Conservation (phyloP, 2,329 filamentous ascomycete genomes). For the Colletotrichum sp. region DNA sequence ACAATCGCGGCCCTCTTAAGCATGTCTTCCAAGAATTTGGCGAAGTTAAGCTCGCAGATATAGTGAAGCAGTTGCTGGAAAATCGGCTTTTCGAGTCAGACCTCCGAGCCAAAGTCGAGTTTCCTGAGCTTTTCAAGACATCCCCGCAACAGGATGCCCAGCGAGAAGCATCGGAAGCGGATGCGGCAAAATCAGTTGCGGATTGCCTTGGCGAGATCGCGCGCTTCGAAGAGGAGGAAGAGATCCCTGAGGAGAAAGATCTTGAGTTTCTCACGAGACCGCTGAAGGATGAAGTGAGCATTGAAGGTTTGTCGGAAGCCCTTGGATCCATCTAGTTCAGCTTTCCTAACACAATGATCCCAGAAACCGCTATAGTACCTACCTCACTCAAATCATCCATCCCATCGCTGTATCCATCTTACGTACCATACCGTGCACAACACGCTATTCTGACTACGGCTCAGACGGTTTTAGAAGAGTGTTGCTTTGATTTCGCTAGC, state of each 20-base stretch:
- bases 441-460: constrained; percentile 38
- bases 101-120: constrained; percentile 33
- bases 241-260: neutral
- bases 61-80: constrained; percentile 27
- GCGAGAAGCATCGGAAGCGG: constrained; percentile 32
- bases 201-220: constrained; percentile 30
- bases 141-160: constrained; percentile 28
- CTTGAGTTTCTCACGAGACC: fast-evolving
- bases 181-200: constrained; percentile 29
- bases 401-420: constrained; percentile 33
- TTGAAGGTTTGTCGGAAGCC: neutral
- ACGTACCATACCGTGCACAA: constrained; percentile 37
- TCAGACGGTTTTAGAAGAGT: constrained; percentile 40
- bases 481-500: constrained; percentile 40
- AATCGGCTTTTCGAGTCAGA: constrained; percentile 34
- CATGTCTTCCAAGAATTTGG: constrained; percentile 23
- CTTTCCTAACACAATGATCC: neutral
- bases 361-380: neutral
- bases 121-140: constrained; percentile 35
- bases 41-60: constrained; percentile 21
- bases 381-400: neutral
- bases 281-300: neutral
- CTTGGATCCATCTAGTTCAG: neutral
- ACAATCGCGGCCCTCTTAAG: constrained; percentile 8
- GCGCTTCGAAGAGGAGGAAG: neutral